Evolutionary conservation across 1,139 yeast species (phyloP).

Genomic region (Taphrina confusa): DNA sequence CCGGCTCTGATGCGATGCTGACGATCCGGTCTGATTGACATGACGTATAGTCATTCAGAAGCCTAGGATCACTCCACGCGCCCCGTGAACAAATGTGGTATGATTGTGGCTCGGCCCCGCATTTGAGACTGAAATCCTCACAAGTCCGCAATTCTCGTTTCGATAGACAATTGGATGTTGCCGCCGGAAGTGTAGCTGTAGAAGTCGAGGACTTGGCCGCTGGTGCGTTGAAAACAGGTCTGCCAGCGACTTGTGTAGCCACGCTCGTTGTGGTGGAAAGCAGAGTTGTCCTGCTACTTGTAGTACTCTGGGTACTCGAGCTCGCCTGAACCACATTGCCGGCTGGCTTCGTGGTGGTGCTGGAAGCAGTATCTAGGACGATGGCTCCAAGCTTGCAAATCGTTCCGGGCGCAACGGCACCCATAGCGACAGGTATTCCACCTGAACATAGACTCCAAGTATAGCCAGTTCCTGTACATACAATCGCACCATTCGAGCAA

Average conservation of each 20-base stretch:
- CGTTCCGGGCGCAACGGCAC: constrained; percentile 35
- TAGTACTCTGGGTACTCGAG: not conserved
- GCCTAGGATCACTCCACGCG: not conserved
- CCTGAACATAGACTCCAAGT: constrained; percentile 20
- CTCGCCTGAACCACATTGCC: not conserved
- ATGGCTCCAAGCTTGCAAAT: constrained; percentile 23
- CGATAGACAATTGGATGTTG: constrained; percentile 7
- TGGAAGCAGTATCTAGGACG: not conserved
- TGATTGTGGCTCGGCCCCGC: not conserved
- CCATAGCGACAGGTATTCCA: constrained; percentile 21
- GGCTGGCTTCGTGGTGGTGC: constrained; percentile 1
- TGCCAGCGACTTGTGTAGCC: not conserved
- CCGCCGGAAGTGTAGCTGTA: not conserved
- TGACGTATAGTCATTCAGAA: not conserved
- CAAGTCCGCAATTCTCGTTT: constrained; percentile 12
- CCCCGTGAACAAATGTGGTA: constrained; percentile 22
- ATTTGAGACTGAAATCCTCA: constrained; percentile 13
- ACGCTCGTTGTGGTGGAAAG: not conserved
- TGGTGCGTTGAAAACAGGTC: not conserved
- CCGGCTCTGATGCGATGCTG: not conserved
- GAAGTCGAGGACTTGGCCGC: not conserved
- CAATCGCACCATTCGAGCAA: constrained; percentile 13
- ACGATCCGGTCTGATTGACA: not conserved
- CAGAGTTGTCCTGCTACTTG: not conserved
- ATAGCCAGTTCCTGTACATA: constrained; percentile 22